Evolutionary conservation across 768 basidiomycete genomes (phyloP).

Genomic region (Galerina sulciceps): DNA sequence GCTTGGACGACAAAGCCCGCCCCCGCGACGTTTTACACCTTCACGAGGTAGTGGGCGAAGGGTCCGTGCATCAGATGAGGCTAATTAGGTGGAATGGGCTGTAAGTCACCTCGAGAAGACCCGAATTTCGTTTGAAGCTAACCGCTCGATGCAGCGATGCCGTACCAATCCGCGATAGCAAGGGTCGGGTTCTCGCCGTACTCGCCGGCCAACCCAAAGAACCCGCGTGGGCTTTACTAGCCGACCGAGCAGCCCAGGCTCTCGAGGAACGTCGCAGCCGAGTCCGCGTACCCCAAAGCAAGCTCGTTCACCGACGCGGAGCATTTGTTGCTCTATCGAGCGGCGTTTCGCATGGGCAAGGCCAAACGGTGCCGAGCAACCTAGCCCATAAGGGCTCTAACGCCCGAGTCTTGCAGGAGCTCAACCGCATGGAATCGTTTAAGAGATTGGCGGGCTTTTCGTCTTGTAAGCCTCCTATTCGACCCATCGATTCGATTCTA

Average conservation of each 20-base stretch:
- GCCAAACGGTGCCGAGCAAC: conserved; percentile 3
- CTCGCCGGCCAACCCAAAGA: conserved; percentile 1
- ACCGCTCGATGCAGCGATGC: too few species aligned
- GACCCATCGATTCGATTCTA: not conserved
- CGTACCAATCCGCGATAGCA: not conserved
- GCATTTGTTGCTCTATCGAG: not conserved
- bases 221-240: not conserved
- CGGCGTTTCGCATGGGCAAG: conserved; percentile 6
- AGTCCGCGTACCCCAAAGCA: not conserved
- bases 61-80: not conserved
- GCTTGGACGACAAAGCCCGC: not conserved
- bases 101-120: not conserved
- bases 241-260: not conserved
- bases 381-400: not conserved
- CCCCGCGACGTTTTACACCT: not conserved
- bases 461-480: not conserved
- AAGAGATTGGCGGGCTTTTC: conserved; percentile 6
- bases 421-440: not conserved
- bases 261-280: not conserved
- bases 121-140: too few species aligned
- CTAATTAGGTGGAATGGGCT: not conserved
- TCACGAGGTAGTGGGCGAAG: not conserved
- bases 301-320: not conserved
- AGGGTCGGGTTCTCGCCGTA: not conserved
- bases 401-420: not conserved